Evolutionary conservation across 179 eudicot species (phyloP), one percentile per base, ranked within the genome.

Genomic region (Actinidia chinensis): DNA sequence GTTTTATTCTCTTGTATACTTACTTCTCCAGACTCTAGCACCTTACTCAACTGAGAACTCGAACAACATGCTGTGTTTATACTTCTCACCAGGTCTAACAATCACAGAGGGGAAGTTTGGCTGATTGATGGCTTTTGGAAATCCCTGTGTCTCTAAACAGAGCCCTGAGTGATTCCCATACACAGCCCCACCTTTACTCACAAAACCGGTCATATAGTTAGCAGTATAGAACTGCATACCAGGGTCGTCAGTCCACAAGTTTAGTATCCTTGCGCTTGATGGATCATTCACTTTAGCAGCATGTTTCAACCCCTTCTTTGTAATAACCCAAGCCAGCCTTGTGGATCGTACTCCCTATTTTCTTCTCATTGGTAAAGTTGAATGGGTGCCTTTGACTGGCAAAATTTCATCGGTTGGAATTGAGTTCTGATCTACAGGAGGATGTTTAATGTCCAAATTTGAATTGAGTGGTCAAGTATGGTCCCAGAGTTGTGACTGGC

Each of bases 141-240:
- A 96, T 50, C 99, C 98, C 75, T 96, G 99, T 0, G 99, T 94
- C 90, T 96, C 99, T 51, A 96, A 83, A 82, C 98, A 96, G 13
- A 88, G 88, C 28, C 88, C 99, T 0, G 92, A 79, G 25, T 96
- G 99, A 78, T 96, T 94, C 22, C 79, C 84, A 50, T 96, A 95
- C 6, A 83, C 90, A 43, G 96, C 92, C 5, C 94, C 94, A 17
- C 97, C 97, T 90, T 94, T 95, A 13, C 99, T 98, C 36, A 76
- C 78, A 22, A 96, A 79, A 4, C 99, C 97, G 28, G 83, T 71
- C 55, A 94, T 94, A 81, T 90, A 96, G 65, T 96, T 96, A 8
- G 82, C 98, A 1, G 98, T 94, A 78, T 96, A 96, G 75, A 96
- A 94, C 84, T 96, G 99, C 97, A 96, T 78, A 8, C 98, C 98